A percentile compares a stretch with the other conserved stretches of the same genome.
phyloP scores from a whole-genome alignment of 768 basidiomycete species.

The Saitozyma sp. region DNA sequence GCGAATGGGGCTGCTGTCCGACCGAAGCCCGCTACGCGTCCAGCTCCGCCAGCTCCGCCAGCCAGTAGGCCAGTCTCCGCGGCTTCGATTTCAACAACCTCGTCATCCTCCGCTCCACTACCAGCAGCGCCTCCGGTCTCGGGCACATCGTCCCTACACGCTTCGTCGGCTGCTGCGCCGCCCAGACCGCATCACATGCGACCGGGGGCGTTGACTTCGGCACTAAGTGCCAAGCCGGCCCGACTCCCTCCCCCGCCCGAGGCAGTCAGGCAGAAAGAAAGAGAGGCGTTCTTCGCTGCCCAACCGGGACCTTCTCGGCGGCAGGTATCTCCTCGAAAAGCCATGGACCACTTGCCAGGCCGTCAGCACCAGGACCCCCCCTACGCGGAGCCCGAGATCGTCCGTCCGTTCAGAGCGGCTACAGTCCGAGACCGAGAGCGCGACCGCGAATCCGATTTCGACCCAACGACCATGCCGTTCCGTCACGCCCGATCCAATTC shows the following conservation, averaged over 20 bases:
- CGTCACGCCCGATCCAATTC: constrained; percentile 30
- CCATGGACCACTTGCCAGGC: neutral
- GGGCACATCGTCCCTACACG: neutral
- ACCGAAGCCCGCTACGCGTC: constrained; percentile 6
- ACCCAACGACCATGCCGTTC: neutral
- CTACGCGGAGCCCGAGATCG: neutral
- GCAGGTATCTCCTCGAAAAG: neutral
- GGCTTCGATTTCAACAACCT: constrained; percentile 8
- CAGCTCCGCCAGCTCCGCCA: neutral
- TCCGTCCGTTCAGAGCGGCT: neutral
- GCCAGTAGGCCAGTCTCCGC: constrained; percentile 11
- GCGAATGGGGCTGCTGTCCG: constrained; percentile 24
- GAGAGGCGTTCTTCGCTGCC: no score
- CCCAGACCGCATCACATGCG: neutral
- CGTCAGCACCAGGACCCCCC: neutral
- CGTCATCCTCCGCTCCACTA: neutral
- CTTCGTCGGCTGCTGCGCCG: neutral
- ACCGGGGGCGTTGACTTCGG: no score
- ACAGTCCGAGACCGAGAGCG: neutral
- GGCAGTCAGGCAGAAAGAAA: no score
- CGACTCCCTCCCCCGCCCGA: no score
- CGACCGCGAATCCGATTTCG: neutral
- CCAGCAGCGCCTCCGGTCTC: neutral
- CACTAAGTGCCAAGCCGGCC: no score
- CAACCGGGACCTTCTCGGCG: neutral